Evolutionary conservation across 805 yeast genomes (phyloP).

Genomic region (Phaffomyces antillensis): DNA sequence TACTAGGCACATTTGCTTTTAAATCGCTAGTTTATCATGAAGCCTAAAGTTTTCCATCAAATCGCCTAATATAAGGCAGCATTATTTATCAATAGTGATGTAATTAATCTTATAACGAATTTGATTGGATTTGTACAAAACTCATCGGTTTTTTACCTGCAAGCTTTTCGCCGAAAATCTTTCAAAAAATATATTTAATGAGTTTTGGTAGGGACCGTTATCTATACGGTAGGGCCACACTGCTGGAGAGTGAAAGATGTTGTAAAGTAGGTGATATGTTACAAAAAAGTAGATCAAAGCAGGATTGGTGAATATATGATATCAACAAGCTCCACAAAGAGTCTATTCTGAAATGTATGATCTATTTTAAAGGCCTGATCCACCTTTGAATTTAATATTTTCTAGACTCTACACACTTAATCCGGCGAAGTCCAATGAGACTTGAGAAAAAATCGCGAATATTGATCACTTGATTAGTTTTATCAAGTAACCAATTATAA

Average conservation of each 20-base stretch:
- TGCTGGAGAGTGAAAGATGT: too few species aligned
- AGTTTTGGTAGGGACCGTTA: not conserved
- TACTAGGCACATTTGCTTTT: too few species aligned
- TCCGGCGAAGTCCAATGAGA: not conserved
- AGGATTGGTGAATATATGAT: not conserved
- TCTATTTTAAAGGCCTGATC: not conserved
- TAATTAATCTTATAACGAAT: too few species aligned
- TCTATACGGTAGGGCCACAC: not conserved
- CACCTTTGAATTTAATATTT: too few species aligned
- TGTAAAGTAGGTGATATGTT: not conserved
- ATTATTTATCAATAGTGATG: too few species aligned
- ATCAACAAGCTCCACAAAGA: too few species aligned
- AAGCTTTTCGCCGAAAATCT: too few species aligned
- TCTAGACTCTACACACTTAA: not conserved
- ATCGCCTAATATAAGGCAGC: too few species aligned
- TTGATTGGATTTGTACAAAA: too few species aligned
- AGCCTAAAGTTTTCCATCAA: too few species aligned
- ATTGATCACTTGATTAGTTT: not conserved
- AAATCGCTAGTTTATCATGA: too few species aligned
- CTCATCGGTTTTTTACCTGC: too few species aligned
- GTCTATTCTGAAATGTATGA: not conserved
- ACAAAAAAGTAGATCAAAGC: not conserved
- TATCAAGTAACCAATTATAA: not conserved
- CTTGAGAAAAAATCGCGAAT: not conserved
- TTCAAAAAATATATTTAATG: not conserved